Evolutionary conservation across 768 basidiomycete genomes (phyloP).

Genomic region (Boletus sp.): DNA sequence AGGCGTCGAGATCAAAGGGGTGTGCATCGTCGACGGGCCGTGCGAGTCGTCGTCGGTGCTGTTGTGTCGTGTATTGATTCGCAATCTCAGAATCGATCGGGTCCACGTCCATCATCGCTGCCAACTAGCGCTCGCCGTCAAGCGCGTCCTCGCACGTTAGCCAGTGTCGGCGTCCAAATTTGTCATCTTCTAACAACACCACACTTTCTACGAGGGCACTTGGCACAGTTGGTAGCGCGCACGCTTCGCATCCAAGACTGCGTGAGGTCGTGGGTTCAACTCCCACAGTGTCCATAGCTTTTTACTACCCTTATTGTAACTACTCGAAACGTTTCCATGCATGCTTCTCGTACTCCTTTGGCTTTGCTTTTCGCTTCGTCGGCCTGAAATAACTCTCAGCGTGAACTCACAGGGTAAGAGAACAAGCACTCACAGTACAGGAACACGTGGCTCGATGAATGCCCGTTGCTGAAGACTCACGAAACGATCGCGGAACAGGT

Average conservation of each 20-base stretch:
- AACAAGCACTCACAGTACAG: slow-evolving; percentile 52
- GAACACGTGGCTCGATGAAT: slow-evolving; percentile 82
- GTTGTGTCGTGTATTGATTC: slow-evolving; percentile 9
- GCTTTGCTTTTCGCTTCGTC: slow-evolving; percentile 39
- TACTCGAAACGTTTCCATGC: slow-evolving; percentile 73
- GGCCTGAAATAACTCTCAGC: slow-evolving; percentile 16
- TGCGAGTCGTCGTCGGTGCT: slow-evolving; percentile 23
- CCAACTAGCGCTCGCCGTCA: background rate
- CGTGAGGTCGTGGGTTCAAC: slow-evolving; percentile 35
- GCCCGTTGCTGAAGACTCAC: slow-evolving; percentile 85
- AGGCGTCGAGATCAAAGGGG: slow-evolving; percentile 84
- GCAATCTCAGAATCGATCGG: slow-evolving; percentile 26
- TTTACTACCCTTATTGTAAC: background rate
- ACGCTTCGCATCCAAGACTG: slow-evolving; percentile 30
- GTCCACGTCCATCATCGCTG: slow-evolving; percentile 31
- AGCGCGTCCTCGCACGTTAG: background rate
- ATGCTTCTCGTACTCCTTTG: slow-evolving; percentile 74
- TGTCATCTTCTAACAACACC: accelerated
- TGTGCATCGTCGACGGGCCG: slow-evolving; percentile 72
- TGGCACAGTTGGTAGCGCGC: slow-evolving; percentile 37
- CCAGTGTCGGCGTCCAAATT: background rate
- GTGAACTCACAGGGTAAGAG: slow-evolving; percentile 25
- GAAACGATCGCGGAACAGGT: slow-evolving; percentile 88
- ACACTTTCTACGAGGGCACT: slow-evolving; percentile 11
- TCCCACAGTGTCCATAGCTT: slow-evolving; percentile 33